Evolutionary conservation across 768 basidiomycete species (phyloP), one percentile per base, ranked within the genome.

Genomic region (Tricholoma sp.): DNA sequence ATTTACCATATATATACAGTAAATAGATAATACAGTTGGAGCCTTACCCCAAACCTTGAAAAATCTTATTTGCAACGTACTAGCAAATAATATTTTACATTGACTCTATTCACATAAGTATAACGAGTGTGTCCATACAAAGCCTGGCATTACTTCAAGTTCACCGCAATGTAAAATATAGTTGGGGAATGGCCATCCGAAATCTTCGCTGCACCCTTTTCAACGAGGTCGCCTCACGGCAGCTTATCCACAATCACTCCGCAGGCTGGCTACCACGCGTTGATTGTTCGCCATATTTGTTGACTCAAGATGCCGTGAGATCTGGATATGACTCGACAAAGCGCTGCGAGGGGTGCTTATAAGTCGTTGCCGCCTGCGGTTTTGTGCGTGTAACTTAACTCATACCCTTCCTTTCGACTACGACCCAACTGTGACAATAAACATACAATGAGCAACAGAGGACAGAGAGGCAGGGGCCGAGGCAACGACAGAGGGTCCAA

Each of bases 381-480:
- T 21, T 24, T 22, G n/a, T 14, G 24, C 45, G 10, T 31, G n/a
- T 18, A 4, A n/a, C 29, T 31, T 11, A 49, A 49, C 29, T 7
- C 16, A 27, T 14, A 5, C 31, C 1, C 24, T 27, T 21, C 3
- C 9, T 6, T 22, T 37, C 14, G 27, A 27, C 19, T 24, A 21
- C 31, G n/a, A 43, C 29, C 45, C 27, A 47, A 32, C n/a, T 46
- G 35, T 19, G 10, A 52, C 37, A 34, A n/a, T 51, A 11, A n/a
- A n/a, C n/a, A 9, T 58, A n/a, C 52, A 3, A 66, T 66, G 64
- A 66, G 61, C 57, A 57, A 27, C n/a, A 50, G 39, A 52, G 53
- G 53, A 61, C 58, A 60, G 58, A 52, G 59, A 57, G 64, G 64
- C 58, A 59, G 63, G 55, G 59, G 56, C n/a, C 55, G 37, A 52